Evolutionary conservation across 1,284 basidiomycete species (phyloP).

Genomic region (Boletus sp.): DNA sequence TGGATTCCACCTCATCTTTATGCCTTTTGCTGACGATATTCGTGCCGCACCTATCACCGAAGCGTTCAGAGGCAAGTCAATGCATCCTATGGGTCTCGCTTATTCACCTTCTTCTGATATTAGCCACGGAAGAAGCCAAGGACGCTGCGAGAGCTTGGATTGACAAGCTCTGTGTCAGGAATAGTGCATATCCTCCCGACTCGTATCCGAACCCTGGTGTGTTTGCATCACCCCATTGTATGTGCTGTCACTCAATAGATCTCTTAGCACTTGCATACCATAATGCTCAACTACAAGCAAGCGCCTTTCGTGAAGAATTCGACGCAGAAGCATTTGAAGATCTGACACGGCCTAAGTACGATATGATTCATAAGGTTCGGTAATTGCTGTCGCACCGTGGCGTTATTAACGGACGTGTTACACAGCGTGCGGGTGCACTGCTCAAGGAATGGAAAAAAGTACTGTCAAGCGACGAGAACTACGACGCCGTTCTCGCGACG

Average conservation of each 20-base stretch:
- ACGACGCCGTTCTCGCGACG: slow-evolving; percentile 44
- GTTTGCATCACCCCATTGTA: slow-evolving; percentile 20
- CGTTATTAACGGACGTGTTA: background rate
- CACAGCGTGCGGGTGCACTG: slow-evolving; percentile 68
- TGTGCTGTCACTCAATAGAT: slow-evolving; percentile 1
- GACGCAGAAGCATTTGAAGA: slow-evolving; percentile 76
- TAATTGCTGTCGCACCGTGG: background rate
- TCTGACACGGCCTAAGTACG: slow-evolving; percentile 73
- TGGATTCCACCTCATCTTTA: slow-evolving; percentile 87
- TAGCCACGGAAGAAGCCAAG: slow-evolving; percentile 68
- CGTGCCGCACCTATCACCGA: slow-evolving; percentile 66
- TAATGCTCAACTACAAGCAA: slow-evolving; percentile 86
- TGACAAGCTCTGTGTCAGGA: slow-evolving; percentile 74
- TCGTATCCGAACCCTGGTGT: slow-evolving; percentile 89
- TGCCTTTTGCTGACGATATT: slow-evolving; percentile 95
- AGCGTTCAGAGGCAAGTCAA: slow-evolving; percentile 48
- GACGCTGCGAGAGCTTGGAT: slow-evolving; percentile 74
- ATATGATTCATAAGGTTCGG: slow-evolving; percentile 74
- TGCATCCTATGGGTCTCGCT: background rate
- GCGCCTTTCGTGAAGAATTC: slow-evolving; percentile 86
- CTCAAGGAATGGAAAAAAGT: slow-evolving; percentile 74
- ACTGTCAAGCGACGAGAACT: slow-evolving; percentile 63
- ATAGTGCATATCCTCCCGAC: slow-evolving; percentile 80
- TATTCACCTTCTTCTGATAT: slow-evolving; percentile 3
- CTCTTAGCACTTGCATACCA: slow-evolving; percentile 72